Base-by-base conservation (phyloP, 2,329 filamentous ascomycete genomes). In the Colletotrichum navitas region DNA sequence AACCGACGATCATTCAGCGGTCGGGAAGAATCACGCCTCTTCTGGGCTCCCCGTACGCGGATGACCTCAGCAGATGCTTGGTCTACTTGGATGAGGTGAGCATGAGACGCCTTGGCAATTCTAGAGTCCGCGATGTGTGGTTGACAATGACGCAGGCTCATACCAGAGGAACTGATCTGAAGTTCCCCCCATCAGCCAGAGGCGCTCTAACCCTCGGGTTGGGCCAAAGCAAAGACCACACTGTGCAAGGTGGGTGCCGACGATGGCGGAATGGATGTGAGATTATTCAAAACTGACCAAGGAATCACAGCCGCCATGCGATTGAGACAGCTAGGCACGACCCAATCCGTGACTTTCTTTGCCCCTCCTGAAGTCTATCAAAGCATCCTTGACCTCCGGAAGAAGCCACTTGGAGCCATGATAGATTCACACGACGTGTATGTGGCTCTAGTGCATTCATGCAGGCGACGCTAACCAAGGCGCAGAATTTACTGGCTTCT, bases 351-450 rank as follows among this genome's bases (percentile, higher is more conserved):
- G 0, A 79, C 80, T 10, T 88, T 91, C 60, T 84, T 89, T 26
- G 85, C 86, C 0, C 88, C 90, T 0, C 87, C 86, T 0, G 90
- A 92, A 75, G 89, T 92, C 0, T 83, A 91, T 43, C 86, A 89
- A 36, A 90, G 86, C 71, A 91, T 93, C 41, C 74, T 86, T 0
- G 86, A 90, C 66, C 63, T 85, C 0, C 77, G 81, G 18, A 68
- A 76, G 0, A 83, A 84, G 58, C 72, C 55, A 0, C 29, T 62
- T 0, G 36, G 47, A 0, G 76, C 80, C 10, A 5, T 3, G 0
- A 68, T 86, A 1, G 78, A 86, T 63, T 89, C 88, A 0, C 76
- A 77, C 2, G 83, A 90, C 66, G 86, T 90, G 12, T 79, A 74
- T 72, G 76, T 75, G 43, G 18, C 21, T 45, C 32, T 36, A 12